phyloP scores from a whole-genome alignment of 2,329 filamentous ascomycete genomes.

The Paraphaeosphaeria sporulosa region DNA sequence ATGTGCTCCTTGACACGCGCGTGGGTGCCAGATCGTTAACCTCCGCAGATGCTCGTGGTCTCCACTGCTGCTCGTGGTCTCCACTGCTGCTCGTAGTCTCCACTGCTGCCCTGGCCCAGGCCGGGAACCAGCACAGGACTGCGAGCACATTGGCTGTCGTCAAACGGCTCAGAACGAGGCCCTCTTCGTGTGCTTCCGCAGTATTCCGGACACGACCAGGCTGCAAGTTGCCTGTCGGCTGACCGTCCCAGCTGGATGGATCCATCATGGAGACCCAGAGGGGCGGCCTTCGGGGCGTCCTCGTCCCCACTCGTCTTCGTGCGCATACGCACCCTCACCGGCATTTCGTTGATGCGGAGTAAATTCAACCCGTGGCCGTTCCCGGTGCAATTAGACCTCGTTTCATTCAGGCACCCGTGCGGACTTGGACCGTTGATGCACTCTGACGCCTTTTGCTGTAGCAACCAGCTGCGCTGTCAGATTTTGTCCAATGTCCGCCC shows the following conservation, averaged over 20 bases:
- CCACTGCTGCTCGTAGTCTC: neutral
- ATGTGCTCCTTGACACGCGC: neutral
- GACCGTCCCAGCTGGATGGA: conserved; percentile 4
- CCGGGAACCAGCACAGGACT: too few species aligned
- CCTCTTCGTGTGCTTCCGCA: conserved; percentile 1
- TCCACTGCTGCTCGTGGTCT: too few species aligned
- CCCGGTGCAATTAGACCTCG: too few species aligned
- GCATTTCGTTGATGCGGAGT: too few species aligned
- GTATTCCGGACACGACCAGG: neutral
- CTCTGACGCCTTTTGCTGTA: conserved; percentile 9
- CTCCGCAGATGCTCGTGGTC: neutral
- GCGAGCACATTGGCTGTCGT: neutral
- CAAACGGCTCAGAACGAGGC: neutral
- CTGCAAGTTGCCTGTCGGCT: conserved; percentile 4
- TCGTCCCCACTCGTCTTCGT: neutral
- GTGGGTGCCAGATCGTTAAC: neutral
- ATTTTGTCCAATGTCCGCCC: conserved; percentile 3
- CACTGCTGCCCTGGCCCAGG: neutral
- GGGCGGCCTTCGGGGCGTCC: conserved; percentile 9
- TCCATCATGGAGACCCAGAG: neutral
- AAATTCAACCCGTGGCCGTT: too few species aligned
- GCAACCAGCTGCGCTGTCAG: conserved; percentile 2
- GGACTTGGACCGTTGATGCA: neutral
- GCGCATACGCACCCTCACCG: neutral
- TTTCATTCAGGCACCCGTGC: conserved; percentile 7